These are phyloP conservation scores for Fusarium aywerte DNA, from an alignment of 2,329 filamentous ascomycete species.

Conservation along the genomic window DNA sequence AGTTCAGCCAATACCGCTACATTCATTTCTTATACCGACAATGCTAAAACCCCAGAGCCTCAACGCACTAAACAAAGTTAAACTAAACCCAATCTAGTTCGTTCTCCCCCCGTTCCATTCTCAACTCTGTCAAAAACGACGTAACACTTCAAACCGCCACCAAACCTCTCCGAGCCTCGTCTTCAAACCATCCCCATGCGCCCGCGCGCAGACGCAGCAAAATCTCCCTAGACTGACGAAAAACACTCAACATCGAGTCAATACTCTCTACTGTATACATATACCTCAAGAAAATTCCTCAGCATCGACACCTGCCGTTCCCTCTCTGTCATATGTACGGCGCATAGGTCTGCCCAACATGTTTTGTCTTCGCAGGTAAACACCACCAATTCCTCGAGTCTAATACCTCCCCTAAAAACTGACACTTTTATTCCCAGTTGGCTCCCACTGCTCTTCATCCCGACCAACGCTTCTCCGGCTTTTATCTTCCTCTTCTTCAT, in stretches of 20 bases:
- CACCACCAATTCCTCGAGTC: slow-evolving; percentile 13
- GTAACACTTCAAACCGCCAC: slow-evolving; percentile 30
- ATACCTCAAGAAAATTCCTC: neutral
- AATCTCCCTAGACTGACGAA: neutral
- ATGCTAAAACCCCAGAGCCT: slow-evolving; percentile 18
- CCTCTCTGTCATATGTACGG: slow-evolving; percentile 23
- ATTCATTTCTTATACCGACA: neutral
- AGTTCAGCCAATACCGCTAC: neutral
- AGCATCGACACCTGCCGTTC: neutral
- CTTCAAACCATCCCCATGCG: slow-evolving; percentile 16
- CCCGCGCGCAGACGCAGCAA: slow-evolving; percentile 25
- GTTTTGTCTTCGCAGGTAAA: slow-evolving; percentile 72
- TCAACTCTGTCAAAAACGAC: slow-evolving; percentile 23
- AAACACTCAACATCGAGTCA: neutral
- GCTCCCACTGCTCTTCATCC: slow-evolving; percentile 88
- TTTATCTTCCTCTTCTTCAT: slow-evolving; percentile 91
- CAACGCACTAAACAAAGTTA: slow-evolving; percentile 2
- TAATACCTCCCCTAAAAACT: slow-evolving; percentile 5
- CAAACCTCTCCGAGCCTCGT: slow-evolving; percentile 2
- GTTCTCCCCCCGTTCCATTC: slow-evolving; percentile 13
- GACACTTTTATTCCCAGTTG: slow-evolving; percentile 68
- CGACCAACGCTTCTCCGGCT: slow-evolving; percentile 83
- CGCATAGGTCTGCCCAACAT: slow-evolving; percentile 52
- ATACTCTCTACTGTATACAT: neutral
- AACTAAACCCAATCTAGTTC: slow-evolving; percentile 25